Conservation (phyloP, 805 yeast genomes). For the Jamesozyma hellenica region DNA sequence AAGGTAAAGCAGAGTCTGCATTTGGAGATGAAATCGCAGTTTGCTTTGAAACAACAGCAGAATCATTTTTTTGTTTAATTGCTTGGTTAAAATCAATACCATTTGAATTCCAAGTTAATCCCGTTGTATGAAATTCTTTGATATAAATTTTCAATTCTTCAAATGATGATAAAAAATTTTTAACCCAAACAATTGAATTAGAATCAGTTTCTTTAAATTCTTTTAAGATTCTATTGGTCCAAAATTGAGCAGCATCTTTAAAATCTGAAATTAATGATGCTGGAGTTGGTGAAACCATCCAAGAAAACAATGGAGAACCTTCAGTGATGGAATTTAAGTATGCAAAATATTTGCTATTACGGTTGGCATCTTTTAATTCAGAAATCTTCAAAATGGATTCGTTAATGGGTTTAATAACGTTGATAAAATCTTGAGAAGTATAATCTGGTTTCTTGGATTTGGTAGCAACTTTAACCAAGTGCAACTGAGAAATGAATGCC, state of each 20-base stretch:
- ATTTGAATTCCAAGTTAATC: constrained; percentile 65
- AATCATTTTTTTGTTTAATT: constrained; percentile 29
- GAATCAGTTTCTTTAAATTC: constrained; percentile 67
- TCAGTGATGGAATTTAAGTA: constrained; percentile 79
- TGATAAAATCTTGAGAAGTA: constrained; percentile 42
- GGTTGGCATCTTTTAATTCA: constrained; percentile 62
- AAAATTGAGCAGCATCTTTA: constrained; percentile 86
- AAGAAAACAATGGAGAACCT: constrained; percentile 82
- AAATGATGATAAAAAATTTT: constrained; percentile 48
- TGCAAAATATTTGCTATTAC: constrained; percentile 53
- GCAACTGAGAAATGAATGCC: constrained; percentile 45
- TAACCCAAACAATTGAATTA: constrained; percentile 74
- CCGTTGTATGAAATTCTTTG: constrained; percentile 70
- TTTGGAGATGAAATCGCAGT: constrained; percentile 32
- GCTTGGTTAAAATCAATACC: constrained; percentile 48
- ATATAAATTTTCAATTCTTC: constrained; percentile 64
- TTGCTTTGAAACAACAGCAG: constrained; percentile 30
- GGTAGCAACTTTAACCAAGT: constrained; percentile 48
- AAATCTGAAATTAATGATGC: constrained; percentile 67
- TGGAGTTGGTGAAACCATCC: constrained; percentile 77
- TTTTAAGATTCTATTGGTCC: constrained; percentile 84
- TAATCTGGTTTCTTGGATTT: constrained; percentile 56
- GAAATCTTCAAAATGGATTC: constrained; percentile 46
- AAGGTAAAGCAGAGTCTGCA: constrained; percentile 27
- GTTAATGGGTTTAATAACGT: constrained; percentile 61